Conservation (phyloP, 2,329 filamentous ascomycete species). For the Alternaria atra region DNA sequence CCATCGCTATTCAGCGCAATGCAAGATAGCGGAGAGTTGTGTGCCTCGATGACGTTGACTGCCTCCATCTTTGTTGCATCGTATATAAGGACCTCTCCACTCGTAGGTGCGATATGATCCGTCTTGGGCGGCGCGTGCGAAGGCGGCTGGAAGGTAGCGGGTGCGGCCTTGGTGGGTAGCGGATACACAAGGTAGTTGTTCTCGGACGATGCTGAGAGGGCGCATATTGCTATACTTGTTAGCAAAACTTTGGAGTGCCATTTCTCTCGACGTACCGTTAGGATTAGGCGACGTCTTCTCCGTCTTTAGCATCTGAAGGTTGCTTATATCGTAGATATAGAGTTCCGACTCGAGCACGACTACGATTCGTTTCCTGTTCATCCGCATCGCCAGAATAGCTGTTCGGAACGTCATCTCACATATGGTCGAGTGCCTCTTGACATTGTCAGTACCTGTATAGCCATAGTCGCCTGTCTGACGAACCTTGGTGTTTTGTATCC, state of each 20-base stretch:
- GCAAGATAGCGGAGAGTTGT: constrained; percentile 88
- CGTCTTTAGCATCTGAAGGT: constrained; percentile 93
- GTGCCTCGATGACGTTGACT: constrained; percentile 93
- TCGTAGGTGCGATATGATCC: constrained; percentile 82
- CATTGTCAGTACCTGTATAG: constrained; percentile 14
- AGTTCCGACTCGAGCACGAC: constrained; percentile 96
- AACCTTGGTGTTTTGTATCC: constrained; percentile 98
- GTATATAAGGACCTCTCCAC: constrained; percentile 91
- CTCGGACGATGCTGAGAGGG: constrained; percentile 91
- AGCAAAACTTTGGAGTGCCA: constrained; percentile 12
- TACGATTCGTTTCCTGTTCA: constrained; percentile 93
- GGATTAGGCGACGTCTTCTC: constrained; percentile 95
- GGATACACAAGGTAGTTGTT: constrained; percentile 97
- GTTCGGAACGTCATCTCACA: constrained; percentile 98
- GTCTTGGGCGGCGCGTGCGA: constrained; percentile 83
- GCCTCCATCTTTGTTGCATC: constrained; percentile 89
- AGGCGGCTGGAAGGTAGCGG: constrained; percentile 66
- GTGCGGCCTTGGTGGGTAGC: constrained; percentile 71
- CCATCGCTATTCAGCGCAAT: constrained; percentile 93
- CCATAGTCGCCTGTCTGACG: constrained; percentile 29
- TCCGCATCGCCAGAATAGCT: constrained; percentile 89
- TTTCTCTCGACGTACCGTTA: constrained; percentile 61
- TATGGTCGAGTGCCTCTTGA: constrained; percentile 79
- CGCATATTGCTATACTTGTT: constrained; percentile 74
- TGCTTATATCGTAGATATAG: constrained; percentile 98